Evolutionary conservation across 164 flowering plant genomes (phyloP).

Genomic region (Platanus orientalis): DNA sequence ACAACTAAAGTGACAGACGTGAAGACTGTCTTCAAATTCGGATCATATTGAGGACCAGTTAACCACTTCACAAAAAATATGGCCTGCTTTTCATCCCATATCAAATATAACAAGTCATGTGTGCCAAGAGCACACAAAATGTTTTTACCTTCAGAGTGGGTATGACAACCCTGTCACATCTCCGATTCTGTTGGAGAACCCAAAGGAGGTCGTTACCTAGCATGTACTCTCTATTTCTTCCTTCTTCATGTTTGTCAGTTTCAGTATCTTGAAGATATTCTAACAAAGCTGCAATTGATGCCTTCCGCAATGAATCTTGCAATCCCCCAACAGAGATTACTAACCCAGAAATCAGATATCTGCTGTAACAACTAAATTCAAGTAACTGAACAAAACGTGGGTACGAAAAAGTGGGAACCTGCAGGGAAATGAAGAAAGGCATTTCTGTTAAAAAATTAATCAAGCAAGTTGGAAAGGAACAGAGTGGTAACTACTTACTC

Average conservation of each 20-base stretch:
- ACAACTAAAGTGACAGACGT: too few species aligned
- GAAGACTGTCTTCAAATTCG: too few species aligned
- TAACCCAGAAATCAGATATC: conserved; percentile 69
- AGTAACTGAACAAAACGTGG: conserved; percentile 81
- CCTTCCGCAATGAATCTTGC: conserved; percentile 87
- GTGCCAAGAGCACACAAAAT: conserved; percentile 3
- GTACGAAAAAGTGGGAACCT: conserved; percentile 79
- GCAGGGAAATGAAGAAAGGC: conserved; percentile 22
- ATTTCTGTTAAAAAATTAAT: conserved; percentile 1
- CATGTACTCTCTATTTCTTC: conserved; percentile 37
- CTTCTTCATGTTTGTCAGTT: conserved; percentile 23
- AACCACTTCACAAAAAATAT: too few species aligned
- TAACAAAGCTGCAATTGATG: conserved; percentile 64
- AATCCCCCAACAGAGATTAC: conserved; percentile 87
- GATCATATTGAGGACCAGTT: too few species aligned
- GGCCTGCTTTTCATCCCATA: too few species aligned
- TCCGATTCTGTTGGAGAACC: conserved; percentile 73
- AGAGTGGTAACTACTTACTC: conserved; percentile 38
- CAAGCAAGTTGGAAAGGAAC: conserved; percentile 1
- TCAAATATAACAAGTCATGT: too few species aligned
- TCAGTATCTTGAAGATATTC: conserved; percentile 57
- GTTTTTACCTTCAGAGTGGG: conserved; percentile 77
- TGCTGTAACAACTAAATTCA: conserved; percentile 69
- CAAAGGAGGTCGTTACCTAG: conserved; percentile 67
- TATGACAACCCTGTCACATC: conserved; percentile 76